Base-by-base conservation (phyloP, 2,329 filamentous ascomycete species). In the Cladosporium sp. region DNA sequence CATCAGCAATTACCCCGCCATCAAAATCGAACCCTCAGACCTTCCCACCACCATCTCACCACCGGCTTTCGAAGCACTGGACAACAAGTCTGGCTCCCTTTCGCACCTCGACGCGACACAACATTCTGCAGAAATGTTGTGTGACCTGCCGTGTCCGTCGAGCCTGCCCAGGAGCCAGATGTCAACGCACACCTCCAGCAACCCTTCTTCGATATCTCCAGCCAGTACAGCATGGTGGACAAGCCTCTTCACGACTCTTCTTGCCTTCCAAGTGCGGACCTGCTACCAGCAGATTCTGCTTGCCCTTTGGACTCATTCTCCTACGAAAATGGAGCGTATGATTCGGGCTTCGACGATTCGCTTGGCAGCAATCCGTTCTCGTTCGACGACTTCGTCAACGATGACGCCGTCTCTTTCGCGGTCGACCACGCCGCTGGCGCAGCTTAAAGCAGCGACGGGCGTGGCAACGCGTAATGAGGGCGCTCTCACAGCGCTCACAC, bases 71-170 rank as follows among this genome's bases (percentile, higher is more conserved):
- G 64, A 69, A 55, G 59, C 58, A 34, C 58, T 63, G 34, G 61
- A 58, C 44, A 52, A 64, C 56, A 66, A 65, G 57, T 58, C 57
- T 56, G 62, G 61, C 57, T 60, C 58, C 35, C 56, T 53, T 17
- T 19, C 56, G 48, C 54, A 57, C 54, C 58, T 67, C 60, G 74
- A 73, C 64, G 63, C 67, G 94, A 94, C 92, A 97, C 94, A 97
- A 97, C 92, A 95, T 96, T 92, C 94, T 97, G 94, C 94, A 83
- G 94, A 84, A 92, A 88, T 97, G 93, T 97, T 97, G 94, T 97
- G 88, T 77, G 94, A 96, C 94, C 94, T 96, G 94, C 94, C 89
- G 94, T 99, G 94, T 97, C 94, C 85, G 87, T 93, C 89, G 88
- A 69, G 65, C 68, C 61, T 54, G 64, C 66, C 56, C 65, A 65